These are phyloP conservation scores for Barnettozyma sucrosica DNA, from an alignment of 805 yeast species.

Conservation along the genomic window DNA sequence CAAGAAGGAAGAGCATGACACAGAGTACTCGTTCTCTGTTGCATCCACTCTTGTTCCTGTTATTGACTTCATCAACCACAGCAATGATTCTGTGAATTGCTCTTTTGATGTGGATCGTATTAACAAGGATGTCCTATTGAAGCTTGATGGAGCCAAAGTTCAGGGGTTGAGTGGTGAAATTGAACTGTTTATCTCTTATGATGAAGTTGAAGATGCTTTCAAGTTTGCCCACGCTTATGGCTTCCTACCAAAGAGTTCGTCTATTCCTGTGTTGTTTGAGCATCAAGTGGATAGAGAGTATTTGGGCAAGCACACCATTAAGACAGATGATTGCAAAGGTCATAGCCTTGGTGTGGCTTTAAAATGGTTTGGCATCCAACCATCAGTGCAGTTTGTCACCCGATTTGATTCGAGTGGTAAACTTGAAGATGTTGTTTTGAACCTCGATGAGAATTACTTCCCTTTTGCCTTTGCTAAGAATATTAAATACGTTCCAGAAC, in stretches of 20 bases:
- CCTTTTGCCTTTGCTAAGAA: conserved; percentile 28
- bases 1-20: conserved; percentile 2
- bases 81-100: conserved; percentile 39
- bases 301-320: conserved; percentile 5
- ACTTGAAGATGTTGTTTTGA: conserved; percentile 21
- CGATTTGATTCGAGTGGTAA: conserved; percentile 16
- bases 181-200: conserved; percentile 42
- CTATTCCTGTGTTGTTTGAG: conserved; percentile 26
- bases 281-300: conserved; percentile 28
- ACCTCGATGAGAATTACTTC: conserved; percentile 29
- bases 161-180: conserved; percentile 7
- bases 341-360: conserved; percentile 25
- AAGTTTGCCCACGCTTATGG: conserved; percentile 40
- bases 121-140: conserved; percentile 39
- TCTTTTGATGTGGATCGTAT: conserved; percentile 53
- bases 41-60: conserved; percentile 59
- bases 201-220: conserved; percentile 37
- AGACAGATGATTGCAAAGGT: conserved; percentile 8
- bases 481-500: conserved; percentile 14
- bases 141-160: conserved; percentile 16
- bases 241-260: conserved; percentile 34
- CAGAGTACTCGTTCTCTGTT: conserved; percentile 36
- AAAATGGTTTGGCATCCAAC: conserved; percentile 34
- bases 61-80: conserved; percentile 65
- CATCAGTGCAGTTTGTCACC: conserved; percentile 35